These are phyloP conservation scores for Ehretia macrophylla DNA, from an alignment of 257 asterid genomes.

Conservation along the genomic window DNA sequence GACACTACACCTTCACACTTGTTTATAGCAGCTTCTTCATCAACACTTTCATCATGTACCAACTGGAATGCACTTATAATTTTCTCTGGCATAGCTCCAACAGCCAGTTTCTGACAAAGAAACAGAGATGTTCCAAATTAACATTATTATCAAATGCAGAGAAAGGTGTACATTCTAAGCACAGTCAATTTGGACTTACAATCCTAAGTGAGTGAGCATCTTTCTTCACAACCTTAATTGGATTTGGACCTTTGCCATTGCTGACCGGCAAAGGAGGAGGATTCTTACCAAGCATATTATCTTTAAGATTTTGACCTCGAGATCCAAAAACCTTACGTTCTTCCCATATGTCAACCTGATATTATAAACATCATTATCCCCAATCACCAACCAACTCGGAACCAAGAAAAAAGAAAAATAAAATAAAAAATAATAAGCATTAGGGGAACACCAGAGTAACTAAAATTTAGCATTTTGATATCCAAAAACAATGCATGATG, in stretches of 20 bases:
- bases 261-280: conserved; percentile 38
- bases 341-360: conserved; percentile 90
- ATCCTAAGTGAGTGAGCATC: conserved; percentile 75
- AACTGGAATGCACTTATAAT: conserved; percentile 69
- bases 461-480: not conserved
- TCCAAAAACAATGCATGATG: not conserved
- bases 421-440: not conserved
- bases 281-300: conserved; percentile 61
- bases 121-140: not conserved
- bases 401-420: conserved; percentile 6
- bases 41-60: conserved; percentile 60
- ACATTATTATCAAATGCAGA: not conserved
- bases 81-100: conserved; percentile 80
- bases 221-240: conserved; percentile 77
- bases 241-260: conserved; percentile 49
- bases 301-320: conserved; percentile 79
- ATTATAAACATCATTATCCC: conserved; percentile 7
- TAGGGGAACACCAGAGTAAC: not conserved
- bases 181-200: conserved; percentile 42
- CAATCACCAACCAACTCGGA: not conserved
- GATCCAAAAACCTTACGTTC: conserved; percentile 97
- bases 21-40: conserved; percentile 63
- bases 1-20: conserved; percentile 58
- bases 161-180: not conserved
- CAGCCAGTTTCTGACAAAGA: conserved; percentile 70